phyloP scores from a whole-genome alignment of 345 rosid species.

The Pugionium dolabratum region DNA sequence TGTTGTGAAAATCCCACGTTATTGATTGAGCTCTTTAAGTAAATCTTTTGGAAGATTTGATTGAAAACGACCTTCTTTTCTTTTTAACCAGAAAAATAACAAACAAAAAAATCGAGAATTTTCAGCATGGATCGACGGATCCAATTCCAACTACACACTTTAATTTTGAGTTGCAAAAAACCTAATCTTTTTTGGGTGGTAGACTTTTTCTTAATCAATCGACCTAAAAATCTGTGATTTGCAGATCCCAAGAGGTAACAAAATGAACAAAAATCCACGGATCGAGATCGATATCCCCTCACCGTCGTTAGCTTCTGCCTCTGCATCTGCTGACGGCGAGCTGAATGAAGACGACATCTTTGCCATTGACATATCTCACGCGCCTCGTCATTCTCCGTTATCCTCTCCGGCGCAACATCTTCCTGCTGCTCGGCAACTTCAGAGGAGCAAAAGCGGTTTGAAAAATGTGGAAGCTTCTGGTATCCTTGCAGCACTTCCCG shows the following conservation, averaged over 20 bases:
- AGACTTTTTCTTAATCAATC: too few species aligned
- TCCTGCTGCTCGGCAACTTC: too few species aligned
- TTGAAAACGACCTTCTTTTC: too few species aligned
- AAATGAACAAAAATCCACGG: conserved; percentile 1
- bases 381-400: conserved; percentile 14
- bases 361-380: conserved; percentile 49
- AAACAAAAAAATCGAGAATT: too few species aligned
- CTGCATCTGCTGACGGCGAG: conserved; percentile 46
- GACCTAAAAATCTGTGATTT: conserved; percentile 16
- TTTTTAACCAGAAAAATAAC: too few species aligned
- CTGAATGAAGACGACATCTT: conserved; percentile 68
- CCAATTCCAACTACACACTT: too few species aligned
- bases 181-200: too few species aligned
- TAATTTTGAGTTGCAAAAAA: too few species aligned
- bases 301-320: conserved; percentile 30
- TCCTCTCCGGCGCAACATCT: conserved; percentile 26
- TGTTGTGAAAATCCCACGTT: too few species aligned
- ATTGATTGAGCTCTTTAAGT: too few species aligned
- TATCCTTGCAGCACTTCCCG: conserved; percentile 70
- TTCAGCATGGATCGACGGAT: too few species aligned
- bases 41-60: too few species aligned
- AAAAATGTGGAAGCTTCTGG: conserved; percentile 55
- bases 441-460: conserved; percentile 10
- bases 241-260: conserved; percentile 19
- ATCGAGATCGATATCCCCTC: conserved; percentile 30